Base-by-base conservation (phyloP, 768 basidiomycete genomes). In the Gymnopilus dilepis region DNA sequence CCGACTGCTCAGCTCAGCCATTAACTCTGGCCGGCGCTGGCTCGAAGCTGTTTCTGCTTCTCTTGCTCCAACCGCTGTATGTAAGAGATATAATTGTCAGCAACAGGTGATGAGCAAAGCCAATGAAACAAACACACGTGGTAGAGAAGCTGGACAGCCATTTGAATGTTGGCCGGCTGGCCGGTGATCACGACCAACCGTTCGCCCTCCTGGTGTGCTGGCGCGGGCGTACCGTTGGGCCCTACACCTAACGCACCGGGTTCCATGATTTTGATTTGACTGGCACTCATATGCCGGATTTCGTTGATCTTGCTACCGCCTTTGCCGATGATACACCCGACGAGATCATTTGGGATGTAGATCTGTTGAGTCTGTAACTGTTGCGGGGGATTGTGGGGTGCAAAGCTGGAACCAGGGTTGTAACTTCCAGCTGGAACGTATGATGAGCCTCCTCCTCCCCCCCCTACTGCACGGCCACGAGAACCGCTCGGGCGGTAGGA, bases 301-400 rank as follows among this genome's bases (percentile, higher is more conserved):
- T 99, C 97, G 70, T 99, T 99, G 80, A 99, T 99, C 78, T 99
- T 99, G 73, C 90, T 89, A 9, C 97, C 97, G 19, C 94, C 97
- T 75, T 99, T 99, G 42, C 97, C 97, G 67, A 99, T 99, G 77
- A 99, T 95, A 65, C 92, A 94, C 11, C 94, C 97, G 22, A 99
- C 97, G 26, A 99, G 84, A 70, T 97, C 94, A 72, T 98, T 98
- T 6, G 97, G 97, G 65, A 99, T 97, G 74, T 91, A 99, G 64
- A 99, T 97, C 74, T 98, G 95, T 72, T 99, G 97, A 3, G 95
- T 97, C 75, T 97, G 95, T 57, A 96, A 75, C 72, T 91, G 90
- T 68, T 85, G 85, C 4, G 86, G 84, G 28, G 87, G 84, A 65
- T 85, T 84, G 42, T 86, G 85, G 9, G 73, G 72, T 15, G 74